phyloP scores from a whole-genome alignment of 805 yeast genomes.

The Wickerhamomyces xylosicus region DNA sequence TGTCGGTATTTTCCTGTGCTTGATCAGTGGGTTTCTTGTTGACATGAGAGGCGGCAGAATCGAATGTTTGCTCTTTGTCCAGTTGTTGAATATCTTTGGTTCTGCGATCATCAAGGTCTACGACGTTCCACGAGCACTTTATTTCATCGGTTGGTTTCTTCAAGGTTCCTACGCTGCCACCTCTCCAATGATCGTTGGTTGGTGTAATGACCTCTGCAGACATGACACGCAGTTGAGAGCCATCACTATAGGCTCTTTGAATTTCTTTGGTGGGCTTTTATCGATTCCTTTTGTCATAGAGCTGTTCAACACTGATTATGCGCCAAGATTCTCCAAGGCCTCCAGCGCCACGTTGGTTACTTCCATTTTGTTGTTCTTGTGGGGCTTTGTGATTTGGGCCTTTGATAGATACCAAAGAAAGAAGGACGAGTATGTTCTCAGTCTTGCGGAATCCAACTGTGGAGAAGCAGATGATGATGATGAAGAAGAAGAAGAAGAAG shows the following conservation, averaged over 20 bases:
- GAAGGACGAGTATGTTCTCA: constrained; percentile 9
- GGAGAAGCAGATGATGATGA: too few relatives aligned
- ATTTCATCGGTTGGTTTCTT: constrained; percentile 9
- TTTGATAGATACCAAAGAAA: constrained; percentile 15
- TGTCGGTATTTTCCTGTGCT: constrained; percentile 11
- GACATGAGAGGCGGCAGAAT: constrained; percentile 13
- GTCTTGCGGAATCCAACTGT: too few relatives aligned
- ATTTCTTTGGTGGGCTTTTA: constrained; percentile 10
- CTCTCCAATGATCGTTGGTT: constrained; percentile 12
- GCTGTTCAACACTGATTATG: constrained; percentile 12
- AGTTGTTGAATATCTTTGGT: constrained; percentile 10
- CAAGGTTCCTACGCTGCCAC: constrained; percentile 11
- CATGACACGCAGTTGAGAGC: constrained; percentile 18
- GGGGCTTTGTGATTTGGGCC: constrained; percentile 9
- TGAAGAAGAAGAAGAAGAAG: too few relatives aligned
- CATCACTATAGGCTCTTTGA: constrained; percentile 14
- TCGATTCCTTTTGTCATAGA: constrained; percentile 10
- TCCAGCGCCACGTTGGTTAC: constrained; percentile 8
- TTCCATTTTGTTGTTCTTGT: constrained; percentile 6
- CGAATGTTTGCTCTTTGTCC: constrained; percentile 6
- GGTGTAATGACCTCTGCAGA: constrained; percentile 16
- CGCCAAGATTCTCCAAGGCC: constrained; percentile 11
- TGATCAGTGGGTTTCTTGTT: constrained; percentile 11
- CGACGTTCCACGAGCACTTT: constrained; percentile 11
- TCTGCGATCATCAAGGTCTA: constrained; percentile 7